Evolutionary conservation across 495 filamentous ascomycete species (phyloP).

Genomic region (Stereocaulon alpinum): DNA sequence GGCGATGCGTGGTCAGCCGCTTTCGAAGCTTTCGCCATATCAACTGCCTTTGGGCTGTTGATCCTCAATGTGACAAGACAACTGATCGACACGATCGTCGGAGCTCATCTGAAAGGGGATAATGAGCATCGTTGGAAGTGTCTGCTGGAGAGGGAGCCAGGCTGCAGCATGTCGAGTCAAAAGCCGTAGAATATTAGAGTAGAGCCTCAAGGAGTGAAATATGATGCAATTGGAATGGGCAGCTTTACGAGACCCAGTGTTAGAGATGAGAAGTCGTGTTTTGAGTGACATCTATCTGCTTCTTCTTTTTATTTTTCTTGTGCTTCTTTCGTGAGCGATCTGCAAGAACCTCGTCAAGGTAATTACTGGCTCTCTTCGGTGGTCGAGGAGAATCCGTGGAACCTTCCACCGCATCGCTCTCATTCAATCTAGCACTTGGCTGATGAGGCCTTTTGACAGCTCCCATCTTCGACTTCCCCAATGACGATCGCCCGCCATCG

Average conservation of each 20-base stretch:
- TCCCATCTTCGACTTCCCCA: constrained; percentile 32
- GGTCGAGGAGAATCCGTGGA: background rate
- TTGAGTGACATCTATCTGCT: constrained; percentile 27
- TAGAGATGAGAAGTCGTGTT: background rate
- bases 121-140: background rate
- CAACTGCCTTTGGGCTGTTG: background rate
- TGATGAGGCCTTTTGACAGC: constrained; percentile 5
- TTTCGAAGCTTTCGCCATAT: background rate
- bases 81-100: background rate
- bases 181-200: background rate
- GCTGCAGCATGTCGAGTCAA: background rate
- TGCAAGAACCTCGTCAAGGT: constrained; percentile 41
- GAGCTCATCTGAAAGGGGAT: background rate
- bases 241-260: background rate
- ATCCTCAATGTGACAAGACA: background rate
- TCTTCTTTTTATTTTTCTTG: constrained; percentile 45
- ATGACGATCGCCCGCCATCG: constrained; percentile 48
- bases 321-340: constrained; percentile 41
- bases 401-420: background rate
- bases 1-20: background rate
- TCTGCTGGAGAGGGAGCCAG: background rate
- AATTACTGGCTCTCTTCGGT: constrained; percentile 25
- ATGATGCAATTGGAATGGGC: background rate
- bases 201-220: background rate
- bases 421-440: constrained; percentile 11